A percentile compares a stretch with the other conserved stretches of the same genome.
phyloP scores from a whole-genome alignment of 208 protist genomes.

The Wallacemonas sp. region DNA sequence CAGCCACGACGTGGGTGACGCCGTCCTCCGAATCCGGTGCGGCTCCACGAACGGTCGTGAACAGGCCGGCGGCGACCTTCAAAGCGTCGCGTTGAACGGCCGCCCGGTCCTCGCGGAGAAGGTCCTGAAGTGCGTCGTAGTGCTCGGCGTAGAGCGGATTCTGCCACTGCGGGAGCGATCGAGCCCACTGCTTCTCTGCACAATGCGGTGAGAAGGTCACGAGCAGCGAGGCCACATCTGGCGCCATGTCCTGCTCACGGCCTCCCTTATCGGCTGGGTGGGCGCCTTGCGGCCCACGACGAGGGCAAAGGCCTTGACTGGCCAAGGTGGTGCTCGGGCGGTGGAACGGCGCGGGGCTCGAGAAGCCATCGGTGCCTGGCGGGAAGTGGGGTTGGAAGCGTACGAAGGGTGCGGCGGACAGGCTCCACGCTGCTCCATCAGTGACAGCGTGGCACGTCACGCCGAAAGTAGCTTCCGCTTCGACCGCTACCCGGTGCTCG shows the following conservation, averaged over 20 bases:
- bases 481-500: neutral
- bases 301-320: neutral
- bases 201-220: slow-evolving; percentile 6
- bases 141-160: slow-evolving; percentile 19
- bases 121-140: neutral
- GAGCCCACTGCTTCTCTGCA: slow-evolving; percentile 13
- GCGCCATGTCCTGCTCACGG: too few relatives aligned
- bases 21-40: neutral
- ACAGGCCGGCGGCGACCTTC: neutral
- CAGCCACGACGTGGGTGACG: neutral
- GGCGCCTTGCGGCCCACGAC: too few relatives aligned
- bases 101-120: neutral
- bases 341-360: slow-evolving; percentile 10
- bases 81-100: neutral
- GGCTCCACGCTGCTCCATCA: too few relatives aligned
- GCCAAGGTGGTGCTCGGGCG: neutral
- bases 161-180: slow-evolving; percentile 35
- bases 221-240: neutral
- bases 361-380: slow-evolving; percentile 43
- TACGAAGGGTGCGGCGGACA: slow-evolving; percentile 35
- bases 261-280: too few relatives aligned
- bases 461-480: too few relatives aligned
- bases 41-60: neutral
- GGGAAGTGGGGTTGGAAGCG: slow-evolving; percentile 60
- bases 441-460: too few relatives aligned